Evolutionary conservation across 805 yeast species (phyloP).

Genomic region (Candida ascalaphidarum): DNA sequence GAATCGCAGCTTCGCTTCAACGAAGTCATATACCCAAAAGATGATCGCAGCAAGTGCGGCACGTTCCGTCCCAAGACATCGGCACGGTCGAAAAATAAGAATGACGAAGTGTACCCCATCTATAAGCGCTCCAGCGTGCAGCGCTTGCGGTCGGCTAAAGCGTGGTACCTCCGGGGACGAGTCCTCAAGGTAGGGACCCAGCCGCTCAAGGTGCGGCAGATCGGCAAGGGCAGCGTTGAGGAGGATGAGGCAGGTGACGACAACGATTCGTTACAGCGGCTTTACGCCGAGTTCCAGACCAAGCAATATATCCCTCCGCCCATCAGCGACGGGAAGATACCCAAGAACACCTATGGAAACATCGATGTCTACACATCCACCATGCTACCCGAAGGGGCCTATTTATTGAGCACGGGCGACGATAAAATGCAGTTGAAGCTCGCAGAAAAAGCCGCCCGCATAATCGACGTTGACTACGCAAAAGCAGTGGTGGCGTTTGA

Average conservation of each 20-base stretch:
- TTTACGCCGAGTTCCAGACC: conserved; percentile 78
- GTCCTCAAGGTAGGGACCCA: conserved; percentile 62
- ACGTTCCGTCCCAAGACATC: conserved; percentile 40
- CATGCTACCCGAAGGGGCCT: conserved; percentile 82
- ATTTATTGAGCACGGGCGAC: conserved; percentile 31
- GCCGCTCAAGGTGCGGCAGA: conserved; percentile 42
- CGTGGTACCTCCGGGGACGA: conserved; percentile 83
- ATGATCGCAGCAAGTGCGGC: conserved; percentile 54
- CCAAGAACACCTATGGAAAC: conserved; percentile 74
- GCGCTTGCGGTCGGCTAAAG: conserved; percentile 60
- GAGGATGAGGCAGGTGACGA: conserved; percentile 35
- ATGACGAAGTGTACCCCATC: conserved; percentile 41
- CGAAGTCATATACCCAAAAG: conserved; percentile 64
- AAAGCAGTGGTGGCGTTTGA: conserved; percentile 85
- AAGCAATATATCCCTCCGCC: conserved; percentile 61
- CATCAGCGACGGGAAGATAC: conserved; percentile 55
- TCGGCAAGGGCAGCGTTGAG: conserved; percentile 5
- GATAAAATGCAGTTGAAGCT: conserved; percentile 28
- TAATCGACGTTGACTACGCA: conserved; percentile 70
- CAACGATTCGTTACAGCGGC: conserved; percentile 41
- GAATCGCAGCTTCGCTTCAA: conserved; percentile 66
- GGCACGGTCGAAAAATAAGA: conserved; percentile 20
- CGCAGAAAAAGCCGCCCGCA: conserved; percentile 63
- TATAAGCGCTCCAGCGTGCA: conserved; percentile 62
- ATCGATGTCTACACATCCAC: conserved; percentile 68